Evolutionary conservation across 805 yeast species (phyloP).

Genomic region (Kuraishia capsulata): DNA sequence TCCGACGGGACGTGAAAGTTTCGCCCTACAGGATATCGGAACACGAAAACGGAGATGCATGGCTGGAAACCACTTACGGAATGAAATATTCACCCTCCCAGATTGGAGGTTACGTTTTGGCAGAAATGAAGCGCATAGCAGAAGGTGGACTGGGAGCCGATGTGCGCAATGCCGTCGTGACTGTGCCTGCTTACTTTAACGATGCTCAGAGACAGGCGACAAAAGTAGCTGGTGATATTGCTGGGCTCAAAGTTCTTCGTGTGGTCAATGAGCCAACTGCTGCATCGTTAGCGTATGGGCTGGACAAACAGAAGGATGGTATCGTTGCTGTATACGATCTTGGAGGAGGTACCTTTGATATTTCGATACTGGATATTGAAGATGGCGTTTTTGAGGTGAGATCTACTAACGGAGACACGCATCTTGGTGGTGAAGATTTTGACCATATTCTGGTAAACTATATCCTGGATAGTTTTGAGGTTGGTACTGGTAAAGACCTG

Average conservation of each 20-base stretch:
- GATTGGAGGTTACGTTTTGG: slow-evolving; percentile 85
- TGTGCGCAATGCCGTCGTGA: slow-evolving; percentile 81
- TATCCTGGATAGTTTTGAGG: slow-evolving; percentile 71
- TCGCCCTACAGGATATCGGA: slow-evolving; percentile 88
- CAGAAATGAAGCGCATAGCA: slow-evolving; percentile 94
- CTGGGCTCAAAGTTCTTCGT: slow-evolving; percentile 79
- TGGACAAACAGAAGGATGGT: slow-evolving; percentile 60
- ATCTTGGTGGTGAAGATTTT: slow-evolving; percentile 86
- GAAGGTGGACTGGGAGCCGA: slow-evolving; percentile 72
- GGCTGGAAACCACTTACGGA: slow-evolving; percentile 82
- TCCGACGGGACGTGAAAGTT: slow-evolving; percentile 78
- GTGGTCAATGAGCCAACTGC: slow-evolving; percentile 88
- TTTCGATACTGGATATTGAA: slow-evolving; percentile 89
- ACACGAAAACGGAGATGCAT: slow-evolving; percentile 91
- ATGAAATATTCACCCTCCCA: slow-evolving; percentile 89
- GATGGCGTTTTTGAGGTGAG: slow-evolving; percentile 96
- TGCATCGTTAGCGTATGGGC: slow-evolving; percentile 88
- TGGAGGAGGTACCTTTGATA: slow-evolving; percentile 98
- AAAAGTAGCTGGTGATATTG: slow-evolving; percentile 92
- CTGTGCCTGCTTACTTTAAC: slow-evolving; percentile 85
- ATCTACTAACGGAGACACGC: slow-evolving; percentile 92
- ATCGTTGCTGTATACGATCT: slow-evolving; percentile 89
- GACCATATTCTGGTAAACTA: slow-evolving; percentile 76
- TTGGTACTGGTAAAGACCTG: slow-evolving; percentile 61
- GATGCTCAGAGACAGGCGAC: slow-evolving; percentile 89